phyloP scores from a whole-genome alignment of 129 eudicot species.

The Kitagawia praeruptora region DNA sequence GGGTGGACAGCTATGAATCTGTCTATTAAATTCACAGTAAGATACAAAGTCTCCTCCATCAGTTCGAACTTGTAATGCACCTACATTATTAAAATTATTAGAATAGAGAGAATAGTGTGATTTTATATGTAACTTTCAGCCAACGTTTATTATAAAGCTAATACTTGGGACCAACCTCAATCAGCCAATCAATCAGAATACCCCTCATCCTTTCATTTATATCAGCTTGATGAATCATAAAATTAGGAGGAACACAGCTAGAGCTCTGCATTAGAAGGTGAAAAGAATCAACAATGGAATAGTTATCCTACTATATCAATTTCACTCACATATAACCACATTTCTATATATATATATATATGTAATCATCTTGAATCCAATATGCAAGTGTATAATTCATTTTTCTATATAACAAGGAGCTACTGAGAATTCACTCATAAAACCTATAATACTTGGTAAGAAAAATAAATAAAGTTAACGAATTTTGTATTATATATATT shows the following conservation, averaged over 20 bases:
- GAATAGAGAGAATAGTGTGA: background rate
- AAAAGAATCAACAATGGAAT: background rate
- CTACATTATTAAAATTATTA: slow-evolving; percentile 14
- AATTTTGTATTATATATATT: background rate
- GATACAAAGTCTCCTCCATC: slow-evolving; percentile 90
- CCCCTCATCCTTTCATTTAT: slow-evolving; percentile 85
- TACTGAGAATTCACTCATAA: background rate
- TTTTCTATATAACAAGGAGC: background rate
- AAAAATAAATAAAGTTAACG: background rate
- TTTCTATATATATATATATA: too few species aligned
- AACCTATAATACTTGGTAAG: background rate
- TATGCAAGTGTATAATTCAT: background rate
- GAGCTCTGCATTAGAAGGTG: slow-evolving; percentile 28
- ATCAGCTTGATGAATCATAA: slow-evolving; percentile 62
- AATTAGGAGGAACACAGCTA: slow-evolving; percentile 66
- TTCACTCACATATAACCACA: background rate
- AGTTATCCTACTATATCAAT: background rate
- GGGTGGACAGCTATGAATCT: slow-evolving; percentile 57
- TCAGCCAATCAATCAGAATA: slow-evolving; percentile 88
- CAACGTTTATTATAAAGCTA: background rate
- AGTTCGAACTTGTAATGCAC: slow-evolving; percentile 94
- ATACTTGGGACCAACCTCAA: slow-evolving; percentile 48
- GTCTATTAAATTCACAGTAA: slow-evolving; percentile 86
- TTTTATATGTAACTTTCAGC: background rate
- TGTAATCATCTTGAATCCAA: background rate